These are phyloP conservation scores for Globisporangium irregulare DNA, from an alignment of 352 stramenopile species.

Conservation along the genomic window DNA sequence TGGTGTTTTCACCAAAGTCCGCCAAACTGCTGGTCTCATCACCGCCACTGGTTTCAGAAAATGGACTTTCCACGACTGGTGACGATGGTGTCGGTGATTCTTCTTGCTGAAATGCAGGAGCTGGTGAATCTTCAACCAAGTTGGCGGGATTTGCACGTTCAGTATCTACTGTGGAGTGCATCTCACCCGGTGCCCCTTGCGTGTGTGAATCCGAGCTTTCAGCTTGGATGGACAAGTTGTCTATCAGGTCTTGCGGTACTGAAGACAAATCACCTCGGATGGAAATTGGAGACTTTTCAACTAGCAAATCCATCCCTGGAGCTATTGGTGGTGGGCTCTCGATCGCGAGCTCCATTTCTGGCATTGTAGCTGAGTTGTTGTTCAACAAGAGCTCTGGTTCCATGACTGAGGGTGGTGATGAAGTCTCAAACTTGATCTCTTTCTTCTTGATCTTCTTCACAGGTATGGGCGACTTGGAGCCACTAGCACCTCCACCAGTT, in stretches of 20 bases:
- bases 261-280: background rate
- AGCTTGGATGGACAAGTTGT: background rate
- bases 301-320: background rate
- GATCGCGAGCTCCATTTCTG: background rate
- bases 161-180: background rate
- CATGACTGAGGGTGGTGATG: background rate
- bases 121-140: background rate
- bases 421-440: conserved; percentile 8
- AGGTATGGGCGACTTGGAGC: background rate
- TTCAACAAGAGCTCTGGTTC: background rate
- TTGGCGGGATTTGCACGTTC: background rate
- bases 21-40: background rate
- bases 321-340: background rate
- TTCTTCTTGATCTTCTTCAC: conserved; percentile 13
- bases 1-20: background rate
- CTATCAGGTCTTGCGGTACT: background rate
- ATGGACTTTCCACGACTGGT: background rate
- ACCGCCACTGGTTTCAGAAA: background rate
- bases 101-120: background rate
- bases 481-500: background rate
- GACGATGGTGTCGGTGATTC: background rate
- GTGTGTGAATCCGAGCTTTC: background rate
- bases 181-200: background rate
- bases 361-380: background rate
- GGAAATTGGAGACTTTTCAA: background rate